Percentiles rank a stretch among this genome's conserved stretches.
These are phyloP conservation scores for Senna tora DNA, from an alignment of 306 rosid species.

Conservation along the genomic window DNA sequence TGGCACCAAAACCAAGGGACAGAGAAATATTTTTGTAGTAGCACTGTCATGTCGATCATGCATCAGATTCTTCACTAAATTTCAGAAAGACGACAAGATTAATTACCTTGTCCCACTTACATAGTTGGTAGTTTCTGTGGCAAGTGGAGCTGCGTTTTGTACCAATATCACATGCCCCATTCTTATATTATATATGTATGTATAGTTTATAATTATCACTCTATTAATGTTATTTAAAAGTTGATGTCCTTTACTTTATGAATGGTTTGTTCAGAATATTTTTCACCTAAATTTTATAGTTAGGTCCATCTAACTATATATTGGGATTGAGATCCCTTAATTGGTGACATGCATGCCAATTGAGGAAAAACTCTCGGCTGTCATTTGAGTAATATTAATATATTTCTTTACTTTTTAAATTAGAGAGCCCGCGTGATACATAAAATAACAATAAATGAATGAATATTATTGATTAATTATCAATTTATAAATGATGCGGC, in stretches of 20 bases:
- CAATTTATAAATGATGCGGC: no score
- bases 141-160: slow-evolving; percentile 34
- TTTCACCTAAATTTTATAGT: slow-evolving; percentile 2
- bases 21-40: slow-evolving; percentile 23
- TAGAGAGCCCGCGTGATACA: no score
- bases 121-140: slow-evolving; percentile 23
- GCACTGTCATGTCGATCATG: slow-evolving; percentile 19
- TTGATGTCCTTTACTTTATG: background rate
- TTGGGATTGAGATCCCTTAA: no score
- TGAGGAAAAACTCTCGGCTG: no score
- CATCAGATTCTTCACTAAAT: background rate
- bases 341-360: no score
- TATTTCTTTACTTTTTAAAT: no score
- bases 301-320: no score
- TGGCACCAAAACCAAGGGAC: slow-evolving; percentile 38
- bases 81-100: slow-evolving; percentile 43
- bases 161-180: slow-evolving; percentile 45
- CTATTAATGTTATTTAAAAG: background rate
- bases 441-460: no score
- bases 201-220: no score
- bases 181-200: no score
- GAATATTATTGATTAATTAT: no score
- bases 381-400: no score
- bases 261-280: background rate
- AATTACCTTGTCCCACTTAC: slow-evolving; percentile 54